Evolutionary conservation across 2,329 filamentous ascomycete genomes (phyloP).

Genomic region (Fusarium temperatum): DNA sequence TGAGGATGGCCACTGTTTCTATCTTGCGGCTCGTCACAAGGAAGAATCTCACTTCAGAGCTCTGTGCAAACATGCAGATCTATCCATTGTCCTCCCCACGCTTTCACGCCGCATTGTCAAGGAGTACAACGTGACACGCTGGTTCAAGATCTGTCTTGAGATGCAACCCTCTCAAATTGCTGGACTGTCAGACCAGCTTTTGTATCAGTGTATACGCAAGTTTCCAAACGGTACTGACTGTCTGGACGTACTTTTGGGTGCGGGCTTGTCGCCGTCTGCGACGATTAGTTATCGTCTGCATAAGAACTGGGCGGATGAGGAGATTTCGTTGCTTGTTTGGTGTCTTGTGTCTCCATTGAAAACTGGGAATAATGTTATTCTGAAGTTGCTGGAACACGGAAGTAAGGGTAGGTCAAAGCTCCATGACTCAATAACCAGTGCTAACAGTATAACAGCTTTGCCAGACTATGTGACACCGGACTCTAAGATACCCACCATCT

Average conservation of each 20-base stretch:
- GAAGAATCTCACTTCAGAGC: not conserved
- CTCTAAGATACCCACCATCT: not conserved
- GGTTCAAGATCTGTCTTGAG: not conserved
- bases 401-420: not conserved
- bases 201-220: conserved; percentile 15
- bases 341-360: not conserved
- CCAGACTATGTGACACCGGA: not conserved
- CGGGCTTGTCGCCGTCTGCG: not conserved
- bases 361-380: not conserved
- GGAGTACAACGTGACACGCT: not conserved
- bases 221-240: not conserved
- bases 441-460: not conserved
- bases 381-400: not conserved
- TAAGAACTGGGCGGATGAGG: not conserved
- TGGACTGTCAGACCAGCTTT: not conserved
- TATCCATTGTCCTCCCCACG: not conserved
- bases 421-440: fast-evolving
- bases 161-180: not conserved
- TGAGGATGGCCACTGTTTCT: conserved; percentile 2
- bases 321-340: conserved; percentile 4
- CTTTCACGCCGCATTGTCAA: not conserved
- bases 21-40: not conserved
- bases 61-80: not conserved
- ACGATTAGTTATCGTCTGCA: not conserved
- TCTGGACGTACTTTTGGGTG: not conserved